A percentile compares a stretch with the other conserved stretches of the same genome.
Conservation (phyloP, 805 yeast genomes). For the Kuraishia floccosa region DNA sequence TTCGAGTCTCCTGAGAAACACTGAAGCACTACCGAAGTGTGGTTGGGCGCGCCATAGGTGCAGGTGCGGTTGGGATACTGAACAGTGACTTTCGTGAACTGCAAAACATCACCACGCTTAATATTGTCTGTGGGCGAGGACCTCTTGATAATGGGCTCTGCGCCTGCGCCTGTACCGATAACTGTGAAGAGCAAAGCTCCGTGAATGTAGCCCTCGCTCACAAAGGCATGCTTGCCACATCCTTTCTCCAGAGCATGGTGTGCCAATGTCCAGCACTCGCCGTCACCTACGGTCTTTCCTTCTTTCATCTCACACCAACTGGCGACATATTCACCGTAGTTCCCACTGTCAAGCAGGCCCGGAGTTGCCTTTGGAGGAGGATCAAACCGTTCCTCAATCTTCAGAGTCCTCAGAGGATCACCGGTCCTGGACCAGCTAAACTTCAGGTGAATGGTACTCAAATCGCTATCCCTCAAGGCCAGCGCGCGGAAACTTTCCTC, state of each 20-base stretch:
- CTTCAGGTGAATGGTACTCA: conserved; percentile 22
- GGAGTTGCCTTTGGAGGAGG: conserved; percentile 34
- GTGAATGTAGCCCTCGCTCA: conserved; percentile 32
- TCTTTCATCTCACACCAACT: conserved; percentile 38
- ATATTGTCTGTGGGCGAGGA: conserved; percentile 25
- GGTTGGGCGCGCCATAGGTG: conserved; percentile 41
- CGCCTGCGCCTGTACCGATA: conserved; percentile 7
- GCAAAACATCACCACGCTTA: conserved; percentile 45
- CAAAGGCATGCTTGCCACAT: conserved; percentile 48
- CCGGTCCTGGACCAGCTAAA: conserved; percentile 27
- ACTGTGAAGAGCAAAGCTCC: conserved; percentile 23
- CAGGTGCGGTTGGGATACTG: conserved; percentile 21
- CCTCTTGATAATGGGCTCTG: conserved; percentile 7
- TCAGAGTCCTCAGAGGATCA: conserved; percentile 11
- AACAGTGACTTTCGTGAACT: conserved; percentile 30
- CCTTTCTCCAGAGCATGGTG: conserved; percentile 39
- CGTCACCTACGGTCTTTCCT: conserved; percentile 39
- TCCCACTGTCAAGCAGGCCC: conserved; percentile 19
- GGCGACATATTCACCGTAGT: conserved; percentile 42
- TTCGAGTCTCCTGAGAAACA: too few species aligned
- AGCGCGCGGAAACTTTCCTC: conserved; percentile 18
- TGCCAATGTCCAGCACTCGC: conserved; percentile 56
- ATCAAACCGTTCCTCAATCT: conserved; percentile 17
- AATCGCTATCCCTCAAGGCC: conserved; percentile 28
- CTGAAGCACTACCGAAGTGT: conserved; percentile 26